A percentile compares a stretch with the other conserved stretches of the same genome.
These are phyloP conservation scores for Thalassiosira pacifica DNA, from an alignment of 352 stramenopile genomes.

Conservation along the genomic window DNA sequence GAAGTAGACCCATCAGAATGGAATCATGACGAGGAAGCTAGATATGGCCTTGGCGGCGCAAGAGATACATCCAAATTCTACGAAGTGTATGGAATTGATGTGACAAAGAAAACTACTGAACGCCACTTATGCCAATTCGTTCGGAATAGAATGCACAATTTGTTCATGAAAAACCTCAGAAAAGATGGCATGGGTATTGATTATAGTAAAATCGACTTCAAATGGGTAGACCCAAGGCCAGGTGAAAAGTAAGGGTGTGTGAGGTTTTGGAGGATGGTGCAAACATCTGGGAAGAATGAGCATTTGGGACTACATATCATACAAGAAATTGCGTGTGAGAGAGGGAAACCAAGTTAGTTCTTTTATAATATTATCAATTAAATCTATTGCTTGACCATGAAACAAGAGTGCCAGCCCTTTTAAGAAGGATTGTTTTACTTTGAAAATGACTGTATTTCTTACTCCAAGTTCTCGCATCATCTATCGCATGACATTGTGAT, in stretches of 20 bases:
- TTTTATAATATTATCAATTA: no score
- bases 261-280: not conserved
- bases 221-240: constrained; percentile 63
- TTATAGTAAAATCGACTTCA: constrained; percentile 69
- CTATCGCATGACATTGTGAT: no score
- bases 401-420: no score
- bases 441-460: no score
- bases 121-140: constrained; percentile 85
- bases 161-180: constrained; percentile 69
- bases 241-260: constrained; percentile 25
- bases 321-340: not conserved
- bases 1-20: constrained; percentile 55
- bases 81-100: constrained; percentile 85
- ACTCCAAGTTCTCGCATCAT: no score
- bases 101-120: constrained; percentile 75
- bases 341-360: no score
- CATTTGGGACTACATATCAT: not conserved
- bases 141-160: constrained; percentile 75
- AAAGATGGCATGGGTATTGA: constrained; percentile 83
- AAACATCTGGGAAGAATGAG: not conserved
- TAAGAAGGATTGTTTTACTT: no score
- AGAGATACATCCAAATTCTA: constrained; percentile 84
- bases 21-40: constrained; percentile 69
- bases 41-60: constrained; percentile 83
- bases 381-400: no score